Evolutionary conservation across 805 yeast genomes (phyloP).

Genomic region (Priceomyces haplophilus): DNA sequence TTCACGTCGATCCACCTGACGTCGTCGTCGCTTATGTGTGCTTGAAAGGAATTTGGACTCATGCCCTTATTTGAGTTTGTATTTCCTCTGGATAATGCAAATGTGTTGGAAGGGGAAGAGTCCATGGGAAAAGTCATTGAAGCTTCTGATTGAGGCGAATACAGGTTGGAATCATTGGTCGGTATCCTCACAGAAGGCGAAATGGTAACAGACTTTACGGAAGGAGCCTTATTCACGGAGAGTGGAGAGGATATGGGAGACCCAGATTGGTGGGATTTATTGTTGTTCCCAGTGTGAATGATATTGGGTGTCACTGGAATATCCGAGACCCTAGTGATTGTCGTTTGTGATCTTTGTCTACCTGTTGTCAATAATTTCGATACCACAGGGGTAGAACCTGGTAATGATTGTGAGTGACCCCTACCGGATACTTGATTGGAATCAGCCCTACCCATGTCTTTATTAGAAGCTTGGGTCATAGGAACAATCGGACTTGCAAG

Average conservation of each 20-base stretch:
- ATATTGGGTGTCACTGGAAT: not conserved
- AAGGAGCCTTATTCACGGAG: conserved; percentile 25
- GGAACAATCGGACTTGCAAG: conserved; percentile 32
- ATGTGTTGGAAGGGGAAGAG: conserved; percentile 6
- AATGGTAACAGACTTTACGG: conserved; percentile 38
- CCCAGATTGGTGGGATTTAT: conserved; percentile 4
- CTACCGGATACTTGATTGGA: conserved; percentile 13
- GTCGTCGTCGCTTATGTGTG: conserved; percentile 1
- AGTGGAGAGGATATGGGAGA: conserved; percentile 11
- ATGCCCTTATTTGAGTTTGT: not conserved
- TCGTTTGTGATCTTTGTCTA: conserved; percentile 23
- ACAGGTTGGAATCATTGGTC: conserved; percentile 9
- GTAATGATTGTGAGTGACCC: conserved; percentile 34
- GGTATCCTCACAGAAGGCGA: conserved; percentile 29
- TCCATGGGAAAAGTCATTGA: not conserved
- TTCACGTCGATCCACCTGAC: not conserved
- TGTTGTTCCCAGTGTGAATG: conserved; percentile 1
- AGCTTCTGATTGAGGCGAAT: conserved; percentile 15
- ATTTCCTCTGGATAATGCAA: conserved; percentile 9
- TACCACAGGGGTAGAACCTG: conserved; percentile 13
- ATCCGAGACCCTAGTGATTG: conserved; percentile 17
- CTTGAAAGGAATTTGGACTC: conserved; percentile 5
- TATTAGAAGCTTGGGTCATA: conserved; percentile 16
- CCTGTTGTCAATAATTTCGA: not conserved
- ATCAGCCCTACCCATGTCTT: not conserved